phyloP scores from a whole-genome alignment of 2,329 filamentous ascomycete species.

The Pochonia chlamydosporia region DNA sequence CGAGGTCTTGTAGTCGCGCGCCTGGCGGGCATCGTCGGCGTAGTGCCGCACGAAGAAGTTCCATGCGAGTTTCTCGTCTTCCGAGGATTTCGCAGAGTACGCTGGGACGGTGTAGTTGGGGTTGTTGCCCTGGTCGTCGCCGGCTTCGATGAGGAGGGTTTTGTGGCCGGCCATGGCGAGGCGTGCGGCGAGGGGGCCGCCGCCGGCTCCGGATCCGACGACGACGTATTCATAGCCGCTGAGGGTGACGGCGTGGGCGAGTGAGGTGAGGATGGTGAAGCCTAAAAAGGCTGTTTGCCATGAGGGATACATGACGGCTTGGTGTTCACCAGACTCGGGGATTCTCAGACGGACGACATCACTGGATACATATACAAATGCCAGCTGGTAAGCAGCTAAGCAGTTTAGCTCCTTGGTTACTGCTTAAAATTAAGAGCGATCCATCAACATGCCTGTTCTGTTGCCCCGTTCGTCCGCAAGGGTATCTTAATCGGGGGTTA shows the following conservation, averaged over 20 bases:
- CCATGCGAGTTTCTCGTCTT: slow-evolving; percentile 52
- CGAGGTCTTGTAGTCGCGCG: slow-evolving; percentile 52
- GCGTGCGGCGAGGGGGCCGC: slow-evolving; percentile 51
- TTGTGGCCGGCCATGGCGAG: slow-evolving; percentile 54
- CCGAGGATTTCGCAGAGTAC: slow-evolving; percentile 33
- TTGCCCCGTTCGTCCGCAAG: no score
- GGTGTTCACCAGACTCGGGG: not conserved
- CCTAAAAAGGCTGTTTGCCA: not conserved
- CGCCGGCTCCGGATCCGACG: slow-evolving; percentile 56
- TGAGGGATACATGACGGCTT: not conserved
- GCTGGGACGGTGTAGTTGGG: slow-evolving; percentile 49
- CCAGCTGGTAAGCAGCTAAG: not conserved
- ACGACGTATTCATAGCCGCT: slow-evolving; percentile 49
- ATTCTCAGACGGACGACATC: not conserved
- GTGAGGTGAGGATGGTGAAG: slow-evolving; percentile 20
- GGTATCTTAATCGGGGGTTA: no score
- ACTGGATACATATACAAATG: not conserved
- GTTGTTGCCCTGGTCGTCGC: slow-evolving; percentile 47
- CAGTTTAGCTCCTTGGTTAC: no score
- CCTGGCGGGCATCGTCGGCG: slow-evolving; percentile 43
- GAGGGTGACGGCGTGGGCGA: slow-evolving; percentile 2
- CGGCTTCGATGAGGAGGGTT: slow-evolving; percentile 56
- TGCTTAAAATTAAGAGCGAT: no score
- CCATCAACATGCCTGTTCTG: no score
- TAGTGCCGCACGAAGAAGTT: slow-evolving; percentile 62